Evolutionary conservation across 805 yeast species (phyloP).

Genomic region (Ascoidea rubescens): DNA sequence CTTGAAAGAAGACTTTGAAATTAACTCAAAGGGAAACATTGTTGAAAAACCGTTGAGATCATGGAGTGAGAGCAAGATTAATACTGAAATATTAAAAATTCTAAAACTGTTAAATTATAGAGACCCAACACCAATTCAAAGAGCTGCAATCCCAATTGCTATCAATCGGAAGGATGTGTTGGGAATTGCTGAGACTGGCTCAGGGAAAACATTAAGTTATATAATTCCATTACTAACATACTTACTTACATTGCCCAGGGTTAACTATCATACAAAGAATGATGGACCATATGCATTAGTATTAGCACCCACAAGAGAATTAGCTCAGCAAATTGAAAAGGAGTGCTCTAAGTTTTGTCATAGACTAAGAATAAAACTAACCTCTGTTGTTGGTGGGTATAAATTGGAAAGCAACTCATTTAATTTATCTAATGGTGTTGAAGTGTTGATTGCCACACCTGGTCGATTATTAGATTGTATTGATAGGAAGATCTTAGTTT

Average conservation of each 20-base stretch:
- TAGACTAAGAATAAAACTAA: slow-evolving; percentile 26
- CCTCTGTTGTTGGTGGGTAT: slow-evolving; percentile 83
- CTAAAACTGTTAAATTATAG: slow-evolving; percentile 30
- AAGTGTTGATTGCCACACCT: slow-evolving; percentile 85
- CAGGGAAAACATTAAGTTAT: slow-evolving; percentile 86
- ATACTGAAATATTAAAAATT: slow-evolving; percentile 24
- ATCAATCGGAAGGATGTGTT: slow-evolving; percentile 48
- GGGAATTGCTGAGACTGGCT: slow-evolving; percentile 94
- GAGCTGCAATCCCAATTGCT: slow-evolving; percentile 74
- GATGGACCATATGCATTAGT: slow-evolving; percentile 68
- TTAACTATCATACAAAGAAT: slow-evolving; percentile 19
- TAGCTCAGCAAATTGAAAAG: slow-evolving; percentile 72
- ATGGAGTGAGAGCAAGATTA: slow-evolving; percentile 58
- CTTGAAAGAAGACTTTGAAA: slow-evolving; percentile 62
- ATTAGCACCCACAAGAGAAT: slow-evolving; percentile 86
- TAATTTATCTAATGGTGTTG: slow-evolving; percentile 50
- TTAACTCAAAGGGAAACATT: slow-evolving; percentile 33
- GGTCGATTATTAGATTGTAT: slow-evolving; percentile 79
- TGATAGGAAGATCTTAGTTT: slow-evolving; percentile 46
- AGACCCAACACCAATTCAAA: slow-evolving; percentile 82
- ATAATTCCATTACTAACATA: slow-evolving; percentile 56
- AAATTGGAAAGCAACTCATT: slow-evolving; percentile 59
- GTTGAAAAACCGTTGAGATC: slow-evolving; percentile 44
- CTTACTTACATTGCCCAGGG: slow-evolving; percentile 28
- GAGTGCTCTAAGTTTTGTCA: slow-evolving; percentile 44